phyloP scores from a whole-genome alignment of 768 basidiomycete species.

The Bullera alba region DNA sequence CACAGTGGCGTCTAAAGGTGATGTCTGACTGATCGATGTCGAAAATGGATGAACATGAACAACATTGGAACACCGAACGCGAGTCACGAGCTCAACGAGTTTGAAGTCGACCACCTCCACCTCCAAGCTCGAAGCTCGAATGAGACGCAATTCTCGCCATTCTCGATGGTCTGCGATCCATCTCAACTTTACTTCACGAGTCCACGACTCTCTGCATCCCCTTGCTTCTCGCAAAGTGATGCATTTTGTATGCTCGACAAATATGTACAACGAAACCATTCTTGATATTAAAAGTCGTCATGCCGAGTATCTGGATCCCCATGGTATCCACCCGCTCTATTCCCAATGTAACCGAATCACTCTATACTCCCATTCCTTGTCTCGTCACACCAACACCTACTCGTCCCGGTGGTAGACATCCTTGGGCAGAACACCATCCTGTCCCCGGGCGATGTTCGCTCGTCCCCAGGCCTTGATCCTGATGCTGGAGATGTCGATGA shows the following conservation, averaged over 20 bases:
- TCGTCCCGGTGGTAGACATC: conserved; percentile 60
- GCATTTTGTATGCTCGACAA: not conserved
- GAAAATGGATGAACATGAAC: no score
- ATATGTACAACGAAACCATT: conserved; percentile 3
- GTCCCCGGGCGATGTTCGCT: conserved; percentile 62
- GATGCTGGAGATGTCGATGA: conserved; percentile 96
- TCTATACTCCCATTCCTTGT: no score
- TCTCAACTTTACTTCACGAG: no score
- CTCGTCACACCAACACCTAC: no score
- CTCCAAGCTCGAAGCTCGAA: not conserved
- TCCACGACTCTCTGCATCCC: no score
- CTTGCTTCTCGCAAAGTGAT: not conserved
- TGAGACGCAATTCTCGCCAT: not conserved
- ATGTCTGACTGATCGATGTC: no score
- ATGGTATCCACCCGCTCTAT: no score
- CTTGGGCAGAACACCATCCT: conserved; percentile 65
- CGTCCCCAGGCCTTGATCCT: conserved; percentile 83
- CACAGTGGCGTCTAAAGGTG: no score
- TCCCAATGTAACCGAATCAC: no score
- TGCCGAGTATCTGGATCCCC: no score
- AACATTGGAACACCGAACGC: not conserved
- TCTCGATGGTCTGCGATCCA: no score
- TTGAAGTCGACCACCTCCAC: not conserved
- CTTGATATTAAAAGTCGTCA: not conserved
- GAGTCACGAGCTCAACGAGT: not conserved